Base-by-base conservation (phyloP, 176 grass and related monocot genomes). In the Typha latifolia region DNA sequence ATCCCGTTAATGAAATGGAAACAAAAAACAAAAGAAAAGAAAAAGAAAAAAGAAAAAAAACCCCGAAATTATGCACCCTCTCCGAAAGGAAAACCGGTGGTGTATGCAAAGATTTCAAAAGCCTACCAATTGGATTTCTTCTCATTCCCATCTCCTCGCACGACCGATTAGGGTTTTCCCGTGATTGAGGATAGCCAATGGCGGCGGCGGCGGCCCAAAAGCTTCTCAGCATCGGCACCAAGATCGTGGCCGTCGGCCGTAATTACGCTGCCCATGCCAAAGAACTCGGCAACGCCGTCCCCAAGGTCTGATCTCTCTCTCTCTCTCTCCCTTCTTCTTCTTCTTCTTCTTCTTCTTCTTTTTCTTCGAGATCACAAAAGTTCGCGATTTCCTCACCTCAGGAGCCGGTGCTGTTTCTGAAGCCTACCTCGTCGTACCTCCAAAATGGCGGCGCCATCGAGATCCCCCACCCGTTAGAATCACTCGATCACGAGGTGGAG, bases 361-460 rank as follows among this genome's bases (percentile, higher is more conserved):
- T 13, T 24, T 49, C 22, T 24, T 68, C 48, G 10, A 12, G 16
- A 59, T 19, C 13, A 5, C 18, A n/a, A 69, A 53, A 72, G 62
- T 69, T 3, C 47, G 12, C 49, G 13, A 9, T 55, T 2, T 20
- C 47, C 14, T 0, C 71, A 18, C 20, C 12, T 12, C 77, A 99
- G 94, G 94, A 90, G 76, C 94, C 89, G 19, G 94, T 99, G 64
- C 61, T 93, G 63, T 99, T 93, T 78, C 76, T 99, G 79, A 99
- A 93, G 70, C 89, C 85, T 12, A 99, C 89, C 62, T 99, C 94
- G 27, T 99, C 94, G 49, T 93, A 90, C 73, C 82, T 99, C 67
- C 85, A 88, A 37, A 81, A 84, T 21, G 86, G 83, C 22, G 81
- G 83, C 14, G 67, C 94, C 64, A 51, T 97, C 55, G 94, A 97